phyloP scores from a whole-genome alignment of 2,329 filamentous ascomycete genomes.

The Neoarthrinium moseri region DNA sequence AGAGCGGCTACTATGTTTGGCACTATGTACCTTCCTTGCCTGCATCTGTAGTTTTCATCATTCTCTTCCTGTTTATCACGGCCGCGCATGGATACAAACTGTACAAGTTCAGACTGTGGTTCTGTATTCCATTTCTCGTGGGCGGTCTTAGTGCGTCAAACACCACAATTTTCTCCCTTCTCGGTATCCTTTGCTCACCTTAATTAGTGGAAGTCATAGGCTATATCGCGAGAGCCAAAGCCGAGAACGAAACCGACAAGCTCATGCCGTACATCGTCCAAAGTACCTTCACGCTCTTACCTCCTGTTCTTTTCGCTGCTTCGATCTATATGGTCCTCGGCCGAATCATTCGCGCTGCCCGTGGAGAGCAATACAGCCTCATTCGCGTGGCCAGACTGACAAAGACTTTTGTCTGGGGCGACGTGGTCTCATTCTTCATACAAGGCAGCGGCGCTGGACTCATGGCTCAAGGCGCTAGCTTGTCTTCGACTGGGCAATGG shows the following conservation, averaged over 20 bases:
- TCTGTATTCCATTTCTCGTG: constrained; percentile 46
- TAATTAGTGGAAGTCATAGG: neutral
- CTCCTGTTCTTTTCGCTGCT: constrained; percentile 47
- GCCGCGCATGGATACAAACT: constrained; percentile 39
- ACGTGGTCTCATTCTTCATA: constrained; percentile 50
- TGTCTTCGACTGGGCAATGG: constrained; percentile 39
- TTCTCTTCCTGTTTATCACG: constrained; percentile 40
- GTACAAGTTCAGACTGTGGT: constrained; percentile 44
- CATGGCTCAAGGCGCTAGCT: constrained; percentile 17
- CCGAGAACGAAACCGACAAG: constrained; percentile 21
- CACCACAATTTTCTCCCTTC: constrained; percentile 13
- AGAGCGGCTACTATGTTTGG: constrained; percentile 33
- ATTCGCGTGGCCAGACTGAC: constrained; percentile 40
- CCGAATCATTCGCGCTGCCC: constrained; percentile 38
- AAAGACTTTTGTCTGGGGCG: constrained; percentile 53
- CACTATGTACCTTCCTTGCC: constrained; percentile 38
- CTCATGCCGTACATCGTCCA: constrained; percentile 41
- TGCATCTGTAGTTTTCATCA: constrained; percentile 40
- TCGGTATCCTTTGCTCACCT: neutral
- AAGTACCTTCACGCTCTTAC: constrained; percentile 41
- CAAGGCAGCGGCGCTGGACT: constrained; percentile 45
- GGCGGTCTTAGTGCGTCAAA: constrained; percentile 47
- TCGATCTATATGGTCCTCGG: constrained; percentile 51
- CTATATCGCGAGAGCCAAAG: neutral
- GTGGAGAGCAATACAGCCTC: constrained; percentile 26